phyloP scores from a whole-genome alignment of 169 alveolate species.

The Cryptosporidium muris region DNA sequence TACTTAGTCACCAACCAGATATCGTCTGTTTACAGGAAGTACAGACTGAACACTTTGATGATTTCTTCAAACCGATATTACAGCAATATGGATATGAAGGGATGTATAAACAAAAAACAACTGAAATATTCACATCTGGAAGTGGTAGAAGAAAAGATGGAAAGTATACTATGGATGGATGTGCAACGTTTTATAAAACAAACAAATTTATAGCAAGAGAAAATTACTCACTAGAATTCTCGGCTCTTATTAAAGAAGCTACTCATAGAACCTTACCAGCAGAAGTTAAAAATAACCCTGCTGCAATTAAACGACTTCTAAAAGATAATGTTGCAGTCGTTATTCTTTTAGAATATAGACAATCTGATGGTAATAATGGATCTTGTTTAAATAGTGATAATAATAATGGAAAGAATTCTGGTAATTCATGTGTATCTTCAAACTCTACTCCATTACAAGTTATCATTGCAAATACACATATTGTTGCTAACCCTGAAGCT shows the following conservation, averaged over 20 bases:
- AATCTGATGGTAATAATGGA: slow-evolving; percentile 9
- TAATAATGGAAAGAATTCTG: slow-evolving; percentile 3
- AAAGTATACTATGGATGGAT: slow-evolving; percentile 80
- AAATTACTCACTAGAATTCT: slow-evolving; percentile 78
- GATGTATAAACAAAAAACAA: slow-evolving; percentile 80
- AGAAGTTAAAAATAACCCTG: slow-evolving; percentile 77
- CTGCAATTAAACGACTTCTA: slow-evolving; percentile 73
- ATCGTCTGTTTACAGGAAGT: slow-evolving; percentile 82
- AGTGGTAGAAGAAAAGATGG: slow-evolving; percentile 82
- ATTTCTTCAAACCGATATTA: slow-evolving; percentile 78
- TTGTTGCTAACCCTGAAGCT: slow-evolving; percentile 80
- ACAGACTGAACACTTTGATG: slow-evolving; percentile 81
- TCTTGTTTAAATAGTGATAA: slow-evolving; percentile 1
- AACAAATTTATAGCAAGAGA: slow-evolving; percentile 77
- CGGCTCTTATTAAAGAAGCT: slow-evolving; percentile 78
- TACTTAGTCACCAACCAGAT: slow-evolving; percentile 78
- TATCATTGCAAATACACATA: slow-evolving; percentile 80
- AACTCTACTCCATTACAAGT: slow-evolving; percentile 58
- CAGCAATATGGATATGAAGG: slow-evolving; percentile 80
- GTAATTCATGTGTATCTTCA: not conserved
- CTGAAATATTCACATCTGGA: slow-evolving; percentile 79
- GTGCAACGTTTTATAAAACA: slow-evolving; percentile 80
- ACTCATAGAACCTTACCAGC: slow-evolving; percentile 77
- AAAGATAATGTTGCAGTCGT: slow-evolving; percentile 82
- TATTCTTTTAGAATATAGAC: slow-evolving; percentile 73